Evolutionary conservation across 257 asterid genomes (phyloP).

Genomic region (Leptodermis oblonga): DNA sequence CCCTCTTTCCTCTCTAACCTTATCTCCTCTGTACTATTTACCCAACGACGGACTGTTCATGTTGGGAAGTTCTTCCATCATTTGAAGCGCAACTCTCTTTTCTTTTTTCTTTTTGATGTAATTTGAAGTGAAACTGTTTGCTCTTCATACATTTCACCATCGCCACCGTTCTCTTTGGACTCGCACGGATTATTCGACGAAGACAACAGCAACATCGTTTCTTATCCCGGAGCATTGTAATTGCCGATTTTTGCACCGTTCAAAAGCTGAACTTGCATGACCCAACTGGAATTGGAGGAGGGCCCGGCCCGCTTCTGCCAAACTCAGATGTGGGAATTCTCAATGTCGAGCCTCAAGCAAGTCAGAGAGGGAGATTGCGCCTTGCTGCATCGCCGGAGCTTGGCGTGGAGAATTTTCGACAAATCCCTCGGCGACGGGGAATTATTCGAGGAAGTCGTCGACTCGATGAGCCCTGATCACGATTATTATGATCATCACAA

Average conservation of each 20-base stretch:
- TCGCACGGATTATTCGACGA: neutral
- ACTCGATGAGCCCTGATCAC: neutral
- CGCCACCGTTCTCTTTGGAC: neutral
- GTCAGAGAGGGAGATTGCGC: constrained; percentile 79
- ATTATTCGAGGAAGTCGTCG: neutral
- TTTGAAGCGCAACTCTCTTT: constrained; percentile 64
- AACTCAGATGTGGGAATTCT: constrained; percentile 76
- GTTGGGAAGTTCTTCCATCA: constrained; percentile 79
- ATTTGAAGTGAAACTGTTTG: constrained; percentile 67
- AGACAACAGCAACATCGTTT: neutral
- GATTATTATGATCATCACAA: no score
- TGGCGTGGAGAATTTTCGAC: constrained; percentile 64
- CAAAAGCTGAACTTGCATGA: constrained; percentile 72
- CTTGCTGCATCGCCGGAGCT: constrained; percentile 68
- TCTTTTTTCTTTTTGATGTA: no score
- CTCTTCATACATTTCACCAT: constrained; percentile 53
- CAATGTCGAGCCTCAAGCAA: constrained; percentile 73
- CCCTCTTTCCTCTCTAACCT: no score
- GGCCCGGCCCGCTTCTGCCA: constrained; percentile 95
- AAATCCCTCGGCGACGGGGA: constrained; percentile 20
- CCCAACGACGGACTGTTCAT: neutral
- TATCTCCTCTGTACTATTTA: no score
- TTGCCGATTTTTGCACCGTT: constrained; percentile 28
- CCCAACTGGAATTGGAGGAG: constrained; percentile 72
- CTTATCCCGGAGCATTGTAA: constrained; percentile 7